Conservation (phyloP, 345 rosid species). For the Salix caprea region DNA sequence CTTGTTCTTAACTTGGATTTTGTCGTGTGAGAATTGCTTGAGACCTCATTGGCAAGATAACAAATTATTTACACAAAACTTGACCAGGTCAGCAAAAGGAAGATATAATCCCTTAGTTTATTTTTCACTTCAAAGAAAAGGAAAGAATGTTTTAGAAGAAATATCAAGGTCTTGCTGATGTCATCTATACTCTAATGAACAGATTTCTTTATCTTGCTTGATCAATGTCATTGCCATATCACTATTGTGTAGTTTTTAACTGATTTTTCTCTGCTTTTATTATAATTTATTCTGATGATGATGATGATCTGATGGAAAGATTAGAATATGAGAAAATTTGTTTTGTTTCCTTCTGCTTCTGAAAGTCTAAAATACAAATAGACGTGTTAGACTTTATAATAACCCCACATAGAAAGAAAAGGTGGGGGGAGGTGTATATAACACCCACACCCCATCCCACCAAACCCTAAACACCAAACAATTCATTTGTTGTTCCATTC, state of each 20-base stretch:
- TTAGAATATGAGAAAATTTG: neutral
- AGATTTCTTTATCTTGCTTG: neutral
- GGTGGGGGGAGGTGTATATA: slow-evolving; percentile 1
- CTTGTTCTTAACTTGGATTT: neutral
- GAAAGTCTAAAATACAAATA: neutral
- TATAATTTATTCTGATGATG: too few relatives aligned
- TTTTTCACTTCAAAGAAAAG: neutral
- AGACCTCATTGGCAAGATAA: neutral
- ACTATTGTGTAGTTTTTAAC: neutral
- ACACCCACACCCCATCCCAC: slow-evolving; percentile 7
- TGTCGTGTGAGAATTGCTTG: neutral
- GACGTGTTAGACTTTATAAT: slow-evolving; percentile 19
- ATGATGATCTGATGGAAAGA: neutral
- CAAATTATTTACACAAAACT: neutral
- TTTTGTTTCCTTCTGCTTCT: neutral
- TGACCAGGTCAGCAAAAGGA: slow-evolving; percentile 3
- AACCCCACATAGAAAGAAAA: neutral
- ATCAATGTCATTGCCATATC: neutral
- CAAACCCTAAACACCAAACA: slow-evolving; percentile 18
- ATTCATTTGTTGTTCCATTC: neutral
- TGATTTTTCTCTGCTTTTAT: neutral
- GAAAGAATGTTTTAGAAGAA: neutral
- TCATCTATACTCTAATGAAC: neutral
- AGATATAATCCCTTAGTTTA: neutral
- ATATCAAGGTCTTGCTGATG: neutral